Base-by-base conservation (phyloP, 371 early-diverging fungal genomes). In the Apophysomyces elegans region DNA sequence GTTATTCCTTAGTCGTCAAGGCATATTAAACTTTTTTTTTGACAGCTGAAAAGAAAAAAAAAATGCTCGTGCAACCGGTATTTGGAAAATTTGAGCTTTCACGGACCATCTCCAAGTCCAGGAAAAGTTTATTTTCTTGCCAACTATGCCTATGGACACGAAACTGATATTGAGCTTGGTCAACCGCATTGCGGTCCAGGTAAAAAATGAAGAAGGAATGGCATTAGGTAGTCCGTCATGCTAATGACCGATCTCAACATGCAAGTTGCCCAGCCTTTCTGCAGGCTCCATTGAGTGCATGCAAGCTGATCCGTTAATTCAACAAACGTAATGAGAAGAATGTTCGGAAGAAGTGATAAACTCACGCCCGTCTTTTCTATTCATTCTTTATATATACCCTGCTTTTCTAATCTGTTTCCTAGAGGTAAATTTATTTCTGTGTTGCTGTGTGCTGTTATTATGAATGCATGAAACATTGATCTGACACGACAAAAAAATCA, bases 111-210 rank as follows among this genome's bases (percentile, higher is more conserved):
- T 45, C 16, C 46, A 45, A 13, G 16, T 6, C 46, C 13, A 13
- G 13, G 16, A 13, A 45, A 13, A 45, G 37, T 16, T 18, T 26
- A 26, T 50, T 50, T 26, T 21, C n/a, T 50, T 21, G 54, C 54
- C 4, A 26, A 46, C 18, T 36, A 65, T 75, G 75, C 69, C 72
- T 62, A 63, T 72, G 64, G 75, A 75, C 46, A 75, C 75, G 58
- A 75, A 75, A 58, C 75, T 75, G 69, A 75, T 75, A 43, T 66
- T 69, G 59, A 71, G 75, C 64, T 69, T 75, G 65, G 75, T 75
- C 64, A 75, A 75, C 45, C 75, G 75, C 37, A 71, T 75, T 59
- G 64, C 69, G 61, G 63, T 75, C 43, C 71, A 67, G 62, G 75
- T 75, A 69, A 66, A 26, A 18, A 0, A 18, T n/a, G 0, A 26